Percentiles rank a stretch among this genome's conserved stretches.
Conservation (phyloP, 2,329 filamentous ascomycete species). For the Xylaria sp. region DNA sequence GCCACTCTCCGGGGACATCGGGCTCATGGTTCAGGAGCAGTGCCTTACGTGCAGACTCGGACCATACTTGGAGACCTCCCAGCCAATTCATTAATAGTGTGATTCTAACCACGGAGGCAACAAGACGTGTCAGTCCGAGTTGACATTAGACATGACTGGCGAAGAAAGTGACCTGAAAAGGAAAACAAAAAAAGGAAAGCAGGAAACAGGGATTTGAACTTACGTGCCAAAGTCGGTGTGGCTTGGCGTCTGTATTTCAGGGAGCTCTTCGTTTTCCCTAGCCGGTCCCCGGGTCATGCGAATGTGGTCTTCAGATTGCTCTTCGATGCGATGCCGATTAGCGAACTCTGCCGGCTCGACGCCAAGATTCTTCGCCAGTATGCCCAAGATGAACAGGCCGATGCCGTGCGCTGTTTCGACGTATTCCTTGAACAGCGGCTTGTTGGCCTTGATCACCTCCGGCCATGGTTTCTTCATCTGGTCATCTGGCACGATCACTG, state of each 20-base stretch:
- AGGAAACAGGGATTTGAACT: constrained; percentile 11
- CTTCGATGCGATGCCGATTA: constrained; percentile 39
- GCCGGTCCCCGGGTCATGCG: constrained; percentile 42
- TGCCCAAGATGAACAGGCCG: constrained; percentile 38
- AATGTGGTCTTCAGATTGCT: constrained; percentile 41
- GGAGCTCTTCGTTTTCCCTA: constrained; percentile 39
- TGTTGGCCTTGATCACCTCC: constrained; percentile 28
- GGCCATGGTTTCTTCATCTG: constrained; percentile 40
- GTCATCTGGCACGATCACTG: constrained; percentile 36
- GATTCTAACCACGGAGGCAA: constrained; percentile 33
- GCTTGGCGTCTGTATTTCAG: constrained; percentile 42
- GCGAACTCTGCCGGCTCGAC: constrained; percentile 36
- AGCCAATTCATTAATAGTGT: constrained; percentile 49
- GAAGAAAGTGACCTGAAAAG: too few species aligned
- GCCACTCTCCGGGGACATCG: constrained; percentile 41
- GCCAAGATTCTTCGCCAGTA: constrained; percentile 39
- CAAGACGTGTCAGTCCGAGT: neutral
- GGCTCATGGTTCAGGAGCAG: constrained; percentile 35
- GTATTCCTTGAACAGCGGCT: constrained; percentile 38
- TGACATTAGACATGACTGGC: neutral
- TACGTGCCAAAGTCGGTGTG: constrained; percentile 48
- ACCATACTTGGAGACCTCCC: constrained; percentile 47
- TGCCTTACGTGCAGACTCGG: constrained; percentile 38
- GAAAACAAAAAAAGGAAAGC: neutral
- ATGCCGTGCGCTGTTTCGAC: constrained; percentile 37